Evolutionary conservation across 805 yeast species (phyloP), one percentile per base, ranked within the genome.

Genomic region (Lachancea quebecensis): DNA sequence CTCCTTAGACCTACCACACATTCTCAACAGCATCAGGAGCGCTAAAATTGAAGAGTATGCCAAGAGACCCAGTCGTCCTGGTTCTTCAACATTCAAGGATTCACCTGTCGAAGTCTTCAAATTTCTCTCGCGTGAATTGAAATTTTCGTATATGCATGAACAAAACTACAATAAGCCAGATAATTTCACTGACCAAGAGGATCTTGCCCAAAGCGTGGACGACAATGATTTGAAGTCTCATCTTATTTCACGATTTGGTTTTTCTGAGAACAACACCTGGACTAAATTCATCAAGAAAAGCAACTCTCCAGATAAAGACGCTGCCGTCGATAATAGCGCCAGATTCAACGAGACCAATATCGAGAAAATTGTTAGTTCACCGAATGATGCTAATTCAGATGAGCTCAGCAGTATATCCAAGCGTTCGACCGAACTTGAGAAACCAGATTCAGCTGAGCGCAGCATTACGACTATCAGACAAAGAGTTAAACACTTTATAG

Each of bases 201-300:
- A 41, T 12, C 30, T 21, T 21, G 14, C 39, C 9, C 39, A 40
- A 29, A 44, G 43, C 21, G 36, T 32, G 10, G 47, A 46, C 18
- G 57, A 52, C 12, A 54, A 47, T 21, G 58, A 54, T 8, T 41
- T 45, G 12, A 50, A 55, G 35, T 56, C 51, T 9, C 56, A 56
- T 27, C 48, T 63, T 7, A 55, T 59, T 59, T 52, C 57, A 32
- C 57, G 55, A 35, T 56, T 60, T 45, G 66, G 66, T 3, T 43
- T 62, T 6, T 49, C 61, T 10, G 63, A 61, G 42, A 57, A 58
- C 32, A 56, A 62, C 15, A 61, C 65, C 2, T 62, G 67, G 67
- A 49, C 65, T 4, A 56, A 57, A 35, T 49, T 62, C 31, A 52
- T 62, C 6, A 55, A 37, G 35, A 37, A 16, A n/a, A 27, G 29